A percentile compares a stretch with the other conserved stretches of the same genome.
phyloP scores from a whole-genome alignment of 2,329 filamentous ascomycete genomes.

The Verticillium nonalfalfae region DNA sequence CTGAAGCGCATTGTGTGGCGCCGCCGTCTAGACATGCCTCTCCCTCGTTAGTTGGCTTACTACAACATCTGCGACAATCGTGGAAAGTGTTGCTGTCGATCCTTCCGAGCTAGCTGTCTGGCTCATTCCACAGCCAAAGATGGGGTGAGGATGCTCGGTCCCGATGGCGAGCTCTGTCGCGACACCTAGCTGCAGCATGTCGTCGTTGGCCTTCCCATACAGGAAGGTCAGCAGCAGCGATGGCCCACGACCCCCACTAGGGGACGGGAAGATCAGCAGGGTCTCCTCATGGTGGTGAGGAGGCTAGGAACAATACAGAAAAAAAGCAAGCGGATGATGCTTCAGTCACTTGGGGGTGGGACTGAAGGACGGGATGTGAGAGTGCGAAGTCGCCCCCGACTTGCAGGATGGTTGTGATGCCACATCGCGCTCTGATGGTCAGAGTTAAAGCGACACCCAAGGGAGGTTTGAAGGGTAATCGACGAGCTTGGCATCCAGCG shows the following conservation, averaged over 20 bases:
- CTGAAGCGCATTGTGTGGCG: not conserved
- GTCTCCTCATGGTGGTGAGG: not conserved
- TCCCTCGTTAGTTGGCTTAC: conserved; percentile 1
- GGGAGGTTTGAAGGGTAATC: not conserved
- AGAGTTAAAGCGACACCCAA: not conserved
- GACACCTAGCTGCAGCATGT: not conserved
- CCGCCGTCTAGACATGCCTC: conserved; percentile 2
- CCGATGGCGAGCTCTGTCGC: not conserved
- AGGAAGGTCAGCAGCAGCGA: not conserved
- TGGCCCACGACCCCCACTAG: not conserved
- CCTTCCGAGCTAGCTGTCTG: not conserved
- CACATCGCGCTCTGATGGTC: not conserved
- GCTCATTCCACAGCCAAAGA: not conserved
- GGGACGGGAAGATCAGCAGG: not conserved
- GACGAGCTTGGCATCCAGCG: not conserved
- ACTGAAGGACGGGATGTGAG: not conserved
- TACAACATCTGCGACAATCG: not conserved
- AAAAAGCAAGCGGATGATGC: not conserved
- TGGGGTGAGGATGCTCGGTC: not conserved
- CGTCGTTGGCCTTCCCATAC: not conserved
- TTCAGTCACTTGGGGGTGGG: not conserved
- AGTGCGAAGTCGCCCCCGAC: not conserved
- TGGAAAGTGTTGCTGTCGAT: not conserved
- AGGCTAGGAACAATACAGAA: not conserved
- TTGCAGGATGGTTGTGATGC: not conserved